Percentiles rank a stretch among this genome's conserved stretches.
Evolutionary conservation across 1,284 basidiomycete genomes (phyloP).

Genomic region (Cryptococcus sp.): DNA sequence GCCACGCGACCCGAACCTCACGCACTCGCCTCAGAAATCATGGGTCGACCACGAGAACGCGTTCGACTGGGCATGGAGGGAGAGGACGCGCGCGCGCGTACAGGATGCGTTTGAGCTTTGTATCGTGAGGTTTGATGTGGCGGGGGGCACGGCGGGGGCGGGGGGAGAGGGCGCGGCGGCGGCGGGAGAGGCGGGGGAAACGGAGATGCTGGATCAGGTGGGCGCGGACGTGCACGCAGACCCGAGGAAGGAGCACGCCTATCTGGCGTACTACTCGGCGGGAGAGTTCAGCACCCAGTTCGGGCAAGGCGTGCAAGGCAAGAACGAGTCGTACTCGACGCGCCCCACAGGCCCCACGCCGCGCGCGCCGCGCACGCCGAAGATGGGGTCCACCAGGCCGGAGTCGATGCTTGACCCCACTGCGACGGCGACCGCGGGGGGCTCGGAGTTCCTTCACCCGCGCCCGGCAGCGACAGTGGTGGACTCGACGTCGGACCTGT

Average conservation of each 20-base stretch:
- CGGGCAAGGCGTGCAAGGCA: not conserved
- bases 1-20: conserved; percentile 31
- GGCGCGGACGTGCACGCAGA: not conserved
- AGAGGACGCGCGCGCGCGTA: conserved; percentile 64
- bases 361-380: not conserved
- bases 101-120: conserved; percentile 78
- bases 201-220: not conserved
- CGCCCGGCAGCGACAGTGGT: conserved; percentile 4
- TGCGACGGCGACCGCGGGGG: no score
- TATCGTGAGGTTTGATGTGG: conserved; percentile 44
- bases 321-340: not conserved
- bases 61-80: conserved; percentile 68
- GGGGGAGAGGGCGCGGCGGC: not conserved
- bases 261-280: not conserved
- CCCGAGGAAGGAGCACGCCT: not conserved
- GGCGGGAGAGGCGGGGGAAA: not conserved
- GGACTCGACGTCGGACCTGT: conserved; percentile 12
- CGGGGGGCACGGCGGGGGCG: not conserved
- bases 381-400: conserved; percentile 4
- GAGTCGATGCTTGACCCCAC: conserved; percentile 12
- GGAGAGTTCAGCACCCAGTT: conserved; percentile 3
- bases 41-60: conserved; percentile 37
- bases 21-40: conserved; percentile 47
- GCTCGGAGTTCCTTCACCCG: not conserved
- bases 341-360: no score